Conservation (phyloP, 352 stramenopile species). For the Pythium dissimile region DNA sequence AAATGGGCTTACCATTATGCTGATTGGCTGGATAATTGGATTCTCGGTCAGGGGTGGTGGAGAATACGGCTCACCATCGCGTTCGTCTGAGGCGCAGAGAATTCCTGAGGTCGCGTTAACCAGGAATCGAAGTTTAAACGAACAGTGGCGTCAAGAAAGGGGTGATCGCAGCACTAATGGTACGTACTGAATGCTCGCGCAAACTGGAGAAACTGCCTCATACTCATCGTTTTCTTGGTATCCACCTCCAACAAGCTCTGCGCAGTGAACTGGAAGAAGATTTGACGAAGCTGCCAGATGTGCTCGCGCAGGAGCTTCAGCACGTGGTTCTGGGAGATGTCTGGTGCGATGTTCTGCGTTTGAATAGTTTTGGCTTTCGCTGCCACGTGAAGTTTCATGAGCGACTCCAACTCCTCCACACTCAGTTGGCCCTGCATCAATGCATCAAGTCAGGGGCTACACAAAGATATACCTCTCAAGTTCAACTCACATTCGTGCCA, state of each 20-base stretch:
- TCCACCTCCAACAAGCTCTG: conserved; percentile 63
- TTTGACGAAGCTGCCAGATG: conserved; percentile 72
- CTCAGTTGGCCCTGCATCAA: neutral
- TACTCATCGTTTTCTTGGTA: conserved; percentile 44
- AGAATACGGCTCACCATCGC: conserved; percentile 52
- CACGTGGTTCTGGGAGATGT: conserved; percentile 65
- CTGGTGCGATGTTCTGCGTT: conserved; percentile 57
- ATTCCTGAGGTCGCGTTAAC: no score
- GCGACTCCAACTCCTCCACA: conserved; percentile 30
- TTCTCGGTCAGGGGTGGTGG: conserved; percentile 26
- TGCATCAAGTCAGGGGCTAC: neutral
- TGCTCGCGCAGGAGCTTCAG: conserved; percentile 65
- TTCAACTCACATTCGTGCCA: neutral
- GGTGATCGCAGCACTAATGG: neutral
- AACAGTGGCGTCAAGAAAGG: no score
- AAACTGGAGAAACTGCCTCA: conserved; percentile 68
- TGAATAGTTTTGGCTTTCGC: conserved; percentile 48
- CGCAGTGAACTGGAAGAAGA: conserved; percentile 69
- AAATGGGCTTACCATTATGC: conserved; percentile 23
- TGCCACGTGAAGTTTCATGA: conserved; percentile 52
- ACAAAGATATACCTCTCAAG: neutral
- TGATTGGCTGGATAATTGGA: conserved; percentile 46
- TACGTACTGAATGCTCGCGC: conserved; percentile 63
- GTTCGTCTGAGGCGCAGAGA: conserved; percentile 37
- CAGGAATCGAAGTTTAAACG: no score